Base-by-base conservation (phyloP, 768 basidiomycete species). In the Lactarius evosmus region DNA sequence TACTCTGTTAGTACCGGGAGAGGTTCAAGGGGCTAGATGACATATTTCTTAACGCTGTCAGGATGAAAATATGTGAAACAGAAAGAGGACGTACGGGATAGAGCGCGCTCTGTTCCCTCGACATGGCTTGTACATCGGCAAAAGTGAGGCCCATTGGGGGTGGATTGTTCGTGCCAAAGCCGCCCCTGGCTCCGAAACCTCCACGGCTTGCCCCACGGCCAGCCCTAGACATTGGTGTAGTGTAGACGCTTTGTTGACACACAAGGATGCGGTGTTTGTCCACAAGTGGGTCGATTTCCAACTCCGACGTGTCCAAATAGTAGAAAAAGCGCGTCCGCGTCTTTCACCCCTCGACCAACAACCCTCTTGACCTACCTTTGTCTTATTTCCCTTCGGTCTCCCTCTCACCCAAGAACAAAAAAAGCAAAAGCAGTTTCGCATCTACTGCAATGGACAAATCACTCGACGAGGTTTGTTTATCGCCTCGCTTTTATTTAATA, bases 111-210 rank as follows among this genome's bases (percentile, higher is more conserved):
- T 80, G 87, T 73, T 93, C 92, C 62, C 87, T 79, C 19, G 89
- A 87, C 71, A 93, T 75, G 55, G 84, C 80, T 72, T 91, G 88
- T 57, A 94, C 80, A 72, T 94, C 91, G 49, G 87, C 83, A 72
- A 89, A 90, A 7, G 87, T 85, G 33, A 93, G 81, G 22, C 92
- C 91, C 85, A 91, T 89, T 0, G 90, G 89, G 3, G 85, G 86
- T 40, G 82, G 73, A 53, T 67, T 74, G 22, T 69, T 69, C 32
- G 74, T 67, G 50, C 77, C 75, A 34, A 79, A 73, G 63, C 79
- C 77, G 17, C 75, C 71, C 56, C 79, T 75, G 30, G 85, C 83
- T 22, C 83, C 83, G 8, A 88, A 84, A 19, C 86, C 83, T 32
- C 78, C 78, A 62, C 83, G 75, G 7, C 75, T 74, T 22, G 77